Conservation (phyloP, 306 rosid genomes). For the Prunus dulcis region DNA sequence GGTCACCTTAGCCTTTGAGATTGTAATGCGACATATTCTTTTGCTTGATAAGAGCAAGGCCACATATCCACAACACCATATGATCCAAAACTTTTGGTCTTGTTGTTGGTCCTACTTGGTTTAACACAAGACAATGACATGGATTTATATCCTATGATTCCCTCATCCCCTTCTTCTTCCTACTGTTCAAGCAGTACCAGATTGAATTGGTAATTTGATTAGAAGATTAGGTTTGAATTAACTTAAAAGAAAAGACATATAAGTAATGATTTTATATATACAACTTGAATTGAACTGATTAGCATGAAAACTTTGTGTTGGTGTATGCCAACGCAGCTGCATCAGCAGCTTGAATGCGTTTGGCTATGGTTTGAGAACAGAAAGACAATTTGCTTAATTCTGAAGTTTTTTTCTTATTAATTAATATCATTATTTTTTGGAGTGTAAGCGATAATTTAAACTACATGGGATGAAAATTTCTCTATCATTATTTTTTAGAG, state of each 20-base stretch:
- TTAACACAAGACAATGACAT: neutral
- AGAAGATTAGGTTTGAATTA: neutral
- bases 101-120: conserved; percentile 6
- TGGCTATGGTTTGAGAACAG: neutral
- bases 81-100: conserved; percentile 6
- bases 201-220: neutral
- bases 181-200: neutral
- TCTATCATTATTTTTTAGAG: too few relatives aligned
- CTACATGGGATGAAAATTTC: too few relatives aligned
- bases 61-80: conserved; percentile 14
- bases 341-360: neutral
- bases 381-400: neutral
- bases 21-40: conserved; percentile 16
- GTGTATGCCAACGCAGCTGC: too few relatives aligned
- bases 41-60: neutral
- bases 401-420: neutral
- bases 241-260: neutral
- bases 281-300: neutral
- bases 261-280: neutral
- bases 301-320: neutral
- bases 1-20: conserved; percentile 2
- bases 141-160: neutral
- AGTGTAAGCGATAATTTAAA: too few relatives aligned
- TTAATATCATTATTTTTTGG: neutral
- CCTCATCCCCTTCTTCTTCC: neutral